Percentiles rank a stretch among this genome's conserved stretches.
phyloP scores from a whole-genome alignment of 1,284 basidiomycete species.

The Fomitopsis schrenkii region DNA sequence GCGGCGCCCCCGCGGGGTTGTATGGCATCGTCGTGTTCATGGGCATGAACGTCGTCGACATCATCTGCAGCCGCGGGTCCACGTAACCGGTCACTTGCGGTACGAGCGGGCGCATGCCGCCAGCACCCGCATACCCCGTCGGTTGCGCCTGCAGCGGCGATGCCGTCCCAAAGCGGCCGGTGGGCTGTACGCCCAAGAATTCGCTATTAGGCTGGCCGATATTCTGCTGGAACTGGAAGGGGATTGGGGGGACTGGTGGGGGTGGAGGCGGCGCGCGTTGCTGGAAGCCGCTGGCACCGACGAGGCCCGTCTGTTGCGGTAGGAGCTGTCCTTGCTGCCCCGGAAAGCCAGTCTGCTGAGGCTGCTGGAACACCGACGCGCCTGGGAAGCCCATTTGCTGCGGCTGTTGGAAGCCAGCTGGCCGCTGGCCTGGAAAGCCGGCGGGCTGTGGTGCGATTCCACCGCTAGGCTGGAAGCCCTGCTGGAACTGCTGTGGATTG shows the following conservation, averaged over 20 bases:
- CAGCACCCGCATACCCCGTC: slow-evolving; percentile 52
- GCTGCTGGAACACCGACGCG: slow-evolving; percentile 33
- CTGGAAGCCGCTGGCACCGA: slow-evolving; percentile 41
- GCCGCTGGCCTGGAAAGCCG: slow-evolving; percentile 32
- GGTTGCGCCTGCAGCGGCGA: slow-evolving; percentile 50
- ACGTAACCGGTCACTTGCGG: slow-evolving; percentile 81
- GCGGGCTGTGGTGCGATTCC: slow-evolving; percentile 36
- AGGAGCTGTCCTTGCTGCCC: slow-evolving; percentile 21
- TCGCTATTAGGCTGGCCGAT: slow-evolving; percentile 26
- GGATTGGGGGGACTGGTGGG: slow-evolving; percentile 57
- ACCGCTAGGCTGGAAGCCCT: slow-evolving; percentile 34
- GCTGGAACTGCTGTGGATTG: slow-evolving; percentile 40
- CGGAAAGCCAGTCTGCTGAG: slow-evolving; percentile 34
- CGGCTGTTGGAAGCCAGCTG: slow-evolving; percentile 33
- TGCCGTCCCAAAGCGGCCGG: slow-evolving; percentile 44
- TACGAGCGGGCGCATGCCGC: slow-evolving; percentile 46
- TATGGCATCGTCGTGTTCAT: slow-evolving; percentile 61
- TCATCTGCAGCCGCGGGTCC: slow-evolving; percentile 81
- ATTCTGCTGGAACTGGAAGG: slow-evolving; percentile 52
- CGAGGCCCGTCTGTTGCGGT: slow-evolving; percentile 47
- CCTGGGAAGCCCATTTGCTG: slow-evolving; percentile 33
- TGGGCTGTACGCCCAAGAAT: slow-evolving; percentile 38
- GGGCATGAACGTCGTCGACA: slow-evolving; percentile 87
- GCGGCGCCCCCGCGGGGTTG: slow-evolving; percentile 56
- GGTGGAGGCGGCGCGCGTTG: slow-evolving; percentile 48